Evolutionary conservation across 108 stramenopile species (phyloP), one percentile per base, ranked within the genome.

Genomic region (Aurantiochytrium sp.): DNA sequence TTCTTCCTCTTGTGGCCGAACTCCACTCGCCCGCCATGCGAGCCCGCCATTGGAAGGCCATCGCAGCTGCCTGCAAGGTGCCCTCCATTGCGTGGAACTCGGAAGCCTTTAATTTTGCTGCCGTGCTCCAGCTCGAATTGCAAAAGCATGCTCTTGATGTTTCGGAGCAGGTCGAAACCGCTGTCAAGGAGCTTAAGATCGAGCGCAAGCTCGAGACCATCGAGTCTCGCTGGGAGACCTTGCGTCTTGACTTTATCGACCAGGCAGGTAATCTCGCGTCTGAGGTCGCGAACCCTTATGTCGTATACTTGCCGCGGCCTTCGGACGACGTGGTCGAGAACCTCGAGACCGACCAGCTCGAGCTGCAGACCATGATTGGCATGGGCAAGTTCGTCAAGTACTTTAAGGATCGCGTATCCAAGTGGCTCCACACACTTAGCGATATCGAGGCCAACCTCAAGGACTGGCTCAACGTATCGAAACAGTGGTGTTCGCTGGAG

Each of bases 341-440:
- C 45, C 92, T 97, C 35, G 97, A 97, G 91, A 93, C 93, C 23
- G 96, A 97, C 90, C 96, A 96, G 92, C 95, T 97, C 95, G 97
- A 97, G 90, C 92, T 97, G 49, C 97, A 97, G 89, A 94, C 95
- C 87, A 96, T 97, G 89, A 94, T 95, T 58, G 96, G 96, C 35
- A 96, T 96, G 96, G 96, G 96, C 87, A 96, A 96, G 90, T 96
- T 96, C 90, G 96, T 96, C 87, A 96, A 97, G 57, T 96, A 95
- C 89, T 97, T 97, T 91, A 94, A 95, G 42, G 95, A 95, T 87
- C 93, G 94, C 45, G 96, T 97, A 73, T 90, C 94, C 49, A 90
- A 96, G 57, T 97, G 97, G 97, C 96, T 96, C 88, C 92, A 88
- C 45, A 92, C 88, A 29, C 88, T 97, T 76, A 90, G 95, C 55